Conservation (phyloP, 2,329 filamentous ascomycete species). For the Calonectria ilicicola region DNA sequence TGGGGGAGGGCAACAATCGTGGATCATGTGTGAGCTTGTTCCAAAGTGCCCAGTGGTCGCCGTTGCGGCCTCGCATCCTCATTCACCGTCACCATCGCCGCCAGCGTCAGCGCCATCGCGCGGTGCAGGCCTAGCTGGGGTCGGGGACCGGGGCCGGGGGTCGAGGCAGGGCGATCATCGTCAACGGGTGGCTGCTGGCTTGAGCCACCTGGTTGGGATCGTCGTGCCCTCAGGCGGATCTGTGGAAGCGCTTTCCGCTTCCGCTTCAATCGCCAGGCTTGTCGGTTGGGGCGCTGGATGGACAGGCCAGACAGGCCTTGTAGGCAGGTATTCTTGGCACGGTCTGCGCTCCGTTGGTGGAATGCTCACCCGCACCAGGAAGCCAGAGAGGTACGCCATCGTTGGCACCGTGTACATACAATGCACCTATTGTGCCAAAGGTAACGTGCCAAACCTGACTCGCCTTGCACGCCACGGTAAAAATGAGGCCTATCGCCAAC, state of each 20-base stretch:
- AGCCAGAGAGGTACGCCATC: not conserved
- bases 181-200: conserved; percentile 43
- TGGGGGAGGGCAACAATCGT: conserved; percentile 12
- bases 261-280: conserved; percentile 24
- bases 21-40: conserved; percentile 14
- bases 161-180: conserved; percentile 44
- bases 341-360: conserved; percentile 6
- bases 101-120: conserved; percentile 29
- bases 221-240: conserved; percentile 33
- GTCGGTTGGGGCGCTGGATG: not conserved
- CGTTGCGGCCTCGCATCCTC: conserved; percentile 26
- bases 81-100: conserved; percentile 40
- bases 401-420: not conserved
- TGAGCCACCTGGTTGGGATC: conserved; percentile 43
- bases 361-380: conserved; percentile 1
- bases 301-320: not conserved
- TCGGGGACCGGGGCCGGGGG: conserved; percentile 32
- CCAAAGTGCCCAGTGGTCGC: conserved; percentile 10
- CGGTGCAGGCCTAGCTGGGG: conserved; percentile 13
- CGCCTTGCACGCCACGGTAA: not conserved
- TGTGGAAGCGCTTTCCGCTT: conserved; percentile 33
- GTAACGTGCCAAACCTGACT: conserved; percentile 13
- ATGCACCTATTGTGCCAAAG: not conserved
- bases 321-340: conserved; percentile 6
- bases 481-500: conserved; percentile 4